Conservation (phyloP, 192 early-diverging fungal genomes). For the Coemansia sp. region DNA sequence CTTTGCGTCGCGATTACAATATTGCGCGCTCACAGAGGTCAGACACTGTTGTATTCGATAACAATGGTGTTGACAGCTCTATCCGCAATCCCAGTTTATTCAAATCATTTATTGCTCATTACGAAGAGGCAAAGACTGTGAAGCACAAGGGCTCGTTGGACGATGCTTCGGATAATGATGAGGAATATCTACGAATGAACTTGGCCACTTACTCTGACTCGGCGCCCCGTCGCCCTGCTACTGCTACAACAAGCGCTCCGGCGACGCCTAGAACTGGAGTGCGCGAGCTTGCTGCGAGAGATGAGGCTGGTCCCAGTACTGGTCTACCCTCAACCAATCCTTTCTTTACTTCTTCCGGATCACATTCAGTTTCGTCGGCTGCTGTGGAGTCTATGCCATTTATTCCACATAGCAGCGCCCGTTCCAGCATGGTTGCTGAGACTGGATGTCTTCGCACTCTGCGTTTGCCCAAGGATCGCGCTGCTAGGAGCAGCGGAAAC, state of each 20-base stretch:
- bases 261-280: slow-evolving; percentile 15
- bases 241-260: slow-evolving; percentile 24
- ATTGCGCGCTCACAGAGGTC: slow-evolving; percentile 30
- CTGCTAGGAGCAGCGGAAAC: background rate
- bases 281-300: background rate
- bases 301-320: background rate
- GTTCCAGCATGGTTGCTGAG: slow-evolving; percentile 38
- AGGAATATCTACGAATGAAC: slow-evolving; percentile 32
- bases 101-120: slow-evolving; percentile 32
- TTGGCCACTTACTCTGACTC: slow-evolving; percentile 20
- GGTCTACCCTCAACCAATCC: slow-evolving; percentile 17
- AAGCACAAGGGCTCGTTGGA: background rate
- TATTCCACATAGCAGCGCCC: slow-evolving; percentile 26
- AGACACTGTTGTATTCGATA: slow-evolving; percentile 25
- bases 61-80: slow-evolving; percentile 28
- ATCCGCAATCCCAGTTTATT: slow-evolving; percentile 22
- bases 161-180: slow-evolving; percentile 23
- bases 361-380: background rate
- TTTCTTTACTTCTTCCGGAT: slow-evolving; percentile 13
- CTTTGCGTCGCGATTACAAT: slow-evolving; percentile 47
- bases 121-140: slow-evolving; percentile 26
- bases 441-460: slow-evolving; percentile 44
- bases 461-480: slow-evolving; percentile 9
- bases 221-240: background rate
- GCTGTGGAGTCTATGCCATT: slow-evolving; percentile 6